Percentiles rank a stretch among this genome's conserved stretches.
These are phyloP conservation scores for Zygotorulaspora sp. DNA, from an alignment of 805 yeast genomes.

Conservation along the genomic window DNA sequence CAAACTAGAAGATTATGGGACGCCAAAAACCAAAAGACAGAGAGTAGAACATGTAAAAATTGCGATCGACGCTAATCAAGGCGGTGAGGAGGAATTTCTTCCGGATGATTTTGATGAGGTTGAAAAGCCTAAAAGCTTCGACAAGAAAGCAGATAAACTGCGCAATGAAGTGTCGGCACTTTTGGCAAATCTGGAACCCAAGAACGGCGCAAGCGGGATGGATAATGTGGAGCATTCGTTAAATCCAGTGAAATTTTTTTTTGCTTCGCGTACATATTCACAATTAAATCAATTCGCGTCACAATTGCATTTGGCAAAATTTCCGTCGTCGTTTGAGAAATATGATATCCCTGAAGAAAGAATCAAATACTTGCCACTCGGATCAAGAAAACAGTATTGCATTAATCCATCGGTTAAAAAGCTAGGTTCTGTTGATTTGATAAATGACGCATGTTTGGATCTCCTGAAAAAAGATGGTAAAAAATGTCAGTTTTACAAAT, in stretches of 20 bases:
- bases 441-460: constrained; percentile 80
- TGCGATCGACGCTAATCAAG: constrained; percentile 33
- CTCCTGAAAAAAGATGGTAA: constrained; percentile 41
- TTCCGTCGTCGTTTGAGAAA: constrained; percentile 55
- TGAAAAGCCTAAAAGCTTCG: constrained; percentile 1
- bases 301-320: constrained; percentile 58
- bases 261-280: constrained; percentile 86
- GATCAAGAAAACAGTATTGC: constrained; percentile 82
- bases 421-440: constrained; percentile 45
- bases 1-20: neutral
- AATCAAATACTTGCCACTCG: constrained; percentile 66
- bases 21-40: constrained; percentile 11
- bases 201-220: constrained; percentile 17
- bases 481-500: constrained; percentile 24
- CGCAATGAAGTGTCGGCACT: constrained; percentile 45
- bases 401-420: constrained; percentile 58
- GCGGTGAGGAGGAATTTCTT: constrained; percentile 24
- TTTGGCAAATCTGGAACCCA: constrained; percentile 39
- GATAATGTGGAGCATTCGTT: constrained; percentile 19
- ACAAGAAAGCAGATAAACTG: constrained; percentile 32
- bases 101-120: constrained; percentile 33
- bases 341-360: constrained; percentile 40
- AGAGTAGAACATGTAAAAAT: constrained; percentile 25
- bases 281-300: constrained; percentile 76
- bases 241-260: constrained; percentile 50